Conservation (phyloP, 306 rosid species). For the Vigna nakashimae region DNA sequence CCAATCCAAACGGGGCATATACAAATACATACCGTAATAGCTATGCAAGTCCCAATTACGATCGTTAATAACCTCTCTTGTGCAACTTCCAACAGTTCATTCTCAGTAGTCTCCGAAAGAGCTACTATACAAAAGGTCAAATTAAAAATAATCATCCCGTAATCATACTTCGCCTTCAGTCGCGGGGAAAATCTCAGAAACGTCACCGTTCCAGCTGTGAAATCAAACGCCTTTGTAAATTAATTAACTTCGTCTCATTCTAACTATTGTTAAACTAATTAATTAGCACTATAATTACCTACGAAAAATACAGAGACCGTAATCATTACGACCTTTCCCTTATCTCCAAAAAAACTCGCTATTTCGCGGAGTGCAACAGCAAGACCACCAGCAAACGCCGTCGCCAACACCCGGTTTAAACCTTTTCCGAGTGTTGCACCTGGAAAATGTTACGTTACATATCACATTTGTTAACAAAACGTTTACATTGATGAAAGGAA, state of each 20-base stretch:
- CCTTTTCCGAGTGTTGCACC: slow-evolving; percentile 60
- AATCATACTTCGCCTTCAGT: slow-evolving; percentile 74
- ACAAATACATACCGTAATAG: slow-evolving; percentile 54
- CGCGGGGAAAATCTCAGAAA: slow-evolving; percentile 64
- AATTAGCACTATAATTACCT: slow-evolving; percentile 5
- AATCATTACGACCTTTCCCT: slow-evolving; percentile 12
- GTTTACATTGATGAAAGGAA: neutral
- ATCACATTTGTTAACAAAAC: neutral
- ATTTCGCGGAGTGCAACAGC: slow-evolving; percentile 40
- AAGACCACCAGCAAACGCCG: slow-evolving; percentile 36
- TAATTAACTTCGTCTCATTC: too few relatives aligned
- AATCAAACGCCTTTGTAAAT: neutral
- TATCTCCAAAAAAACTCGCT: slow-evolving; percentile 39
- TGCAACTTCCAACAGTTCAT: slow-evolving; percentile 51
- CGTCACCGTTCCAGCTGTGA: slow-evolving; percentile 62
- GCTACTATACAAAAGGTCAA: slow-evolving; percentile 66
- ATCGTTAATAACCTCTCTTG: slow-evolving; percentile 64
- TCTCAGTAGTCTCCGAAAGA: slow-evolving; percentile 57
- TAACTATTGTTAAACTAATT: neutral
- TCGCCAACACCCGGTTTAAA: slow-evolving; percentile 50
- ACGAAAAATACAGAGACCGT: slow-evolving; percentile 35
- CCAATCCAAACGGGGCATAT: slow-evolving; percentile 86
- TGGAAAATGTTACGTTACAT: slow-evolving; percentile 23
- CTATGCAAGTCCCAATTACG: slow-evolving; percentile 59
- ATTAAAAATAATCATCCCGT: slow-evolving; percentile 68